Conservation (phyloP, 2,329 filamentous ascomycete genomes). For the Dendryphion nanum region DNA sequence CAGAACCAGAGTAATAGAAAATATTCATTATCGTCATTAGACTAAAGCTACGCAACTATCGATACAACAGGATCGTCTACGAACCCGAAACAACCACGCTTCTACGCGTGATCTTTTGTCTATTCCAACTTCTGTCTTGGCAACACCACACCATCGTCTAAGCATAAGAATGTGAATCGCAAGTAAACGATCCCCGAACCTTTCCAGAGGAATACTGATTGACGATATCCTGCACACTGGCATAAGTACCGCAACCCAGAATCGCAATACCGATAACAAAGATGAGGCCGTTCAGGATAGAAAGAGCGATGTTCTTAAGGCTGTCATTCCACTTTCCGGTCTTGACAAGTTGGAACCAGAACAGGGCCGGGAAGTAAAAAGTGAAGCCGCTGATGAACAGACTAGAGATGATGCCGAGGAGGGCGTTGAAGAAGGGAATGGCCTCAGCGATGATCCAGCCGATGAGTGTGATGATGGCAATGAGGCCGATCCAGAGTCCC, state of each 20-base stretch:
- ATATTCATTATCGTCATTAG: no score
- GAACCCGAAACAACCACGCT: no score
- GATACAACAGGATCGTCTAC: no score
- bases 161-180: conserved; percentile 23
- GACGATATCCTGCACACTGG: conserved; percentile 39
- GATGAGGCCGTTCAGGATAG: conserved; percentile 14
- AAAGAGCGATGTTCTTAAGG: conserved; percentile 16
- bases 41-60: no score
- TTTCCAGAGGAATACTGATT: conserved; percentile 29
- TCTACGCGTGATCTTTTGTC: no score
- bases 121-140: no score
- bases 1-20: no score
- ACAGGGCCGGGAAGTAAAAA: conserved; percentile 42
- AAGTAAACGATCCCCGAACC: conserved; percentile 39
- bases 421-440: conserved; percentile 68
- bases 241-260: conserved; percentile 40
- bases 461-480: conserved; percentile 57
- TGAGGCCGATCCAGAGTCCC: conserved; percentile 60
- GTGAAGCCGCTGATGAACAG: conserved; percentile 70
- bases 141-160: no score
- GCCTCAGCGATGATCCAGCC: conserved; percentile 69
- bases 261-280: conserved; percentile 18
- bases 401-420: conserved; percentile 62
- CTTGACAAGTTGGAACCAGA: conserved; percentile 41
- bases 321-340: conserved; percentile 38